Evolutionary conservation across 164 flowering plant species (phyloP).

Genomic region (Vitis rotundifolia): DNA sequence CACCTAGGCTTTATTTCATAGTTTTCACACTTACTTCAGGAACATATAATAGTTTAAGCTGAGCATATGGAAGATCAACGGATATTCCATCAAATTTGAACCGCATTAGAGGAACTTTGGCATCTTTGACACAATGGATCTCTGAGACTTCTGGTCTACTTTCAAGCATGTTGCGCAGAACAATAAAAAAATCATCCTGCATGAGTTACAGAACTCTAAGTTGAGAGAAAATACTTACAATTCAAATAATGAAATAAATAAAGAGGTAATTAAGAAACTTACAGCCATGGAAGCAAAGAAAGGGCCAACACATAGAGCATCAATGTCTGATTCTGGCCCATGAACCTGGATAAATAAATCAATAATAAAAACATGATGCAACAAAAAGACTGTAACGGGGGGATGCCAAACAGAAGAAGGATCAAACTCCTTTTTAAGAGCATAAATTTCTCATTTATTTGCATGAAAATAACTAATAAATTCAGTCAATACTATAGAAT

Average conservation of each 20-base stretch:
- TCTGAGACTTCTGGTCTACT: conserved; percentile 47
- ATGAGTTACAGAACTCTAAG: neutral
- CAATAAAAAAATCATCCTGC: conserved; percentile 65
- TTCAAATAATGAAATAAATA: neutral
- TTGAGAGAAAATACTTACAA: neutral
- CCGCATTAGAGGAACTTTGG: conserved; percentile 63
- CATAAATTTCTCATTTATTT: neutral
- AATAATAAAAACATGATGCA: no score
- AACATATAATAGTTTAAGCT: conserved; percentile 39
- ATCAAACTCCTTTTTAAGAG: neutral
- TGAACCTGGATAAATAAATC: conserved; percentile 42
- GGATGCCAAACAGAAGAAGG: neutral
- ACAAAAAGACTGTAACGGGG: neutral
- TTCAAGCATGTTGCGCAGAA: conserved; percentile 53
- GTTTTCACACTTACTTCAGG: conserved; percentile 41
- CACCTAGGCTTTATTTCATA: neutral
- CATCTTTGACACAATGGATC: conserved; percentile 56
- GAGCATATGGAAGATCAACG: conserved; percentile 59
- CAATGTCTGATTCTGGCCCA: conserved; percentile 59
- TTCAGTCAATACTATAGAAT: neutral
- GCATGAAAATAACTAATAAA: neutral
- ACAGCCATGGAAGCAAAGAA: conserved; percentile 50
- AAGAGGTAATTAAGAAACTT: conserved; percentile 17
- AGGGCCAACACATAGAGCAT: conserved; percentile 68
- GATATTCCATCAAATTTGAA: conserved; percentile 59